phyloP scores from a whole-genome alignment of 2,329 filamentous ascomycete genomes.

The Monilinia fructicola region DNA sequence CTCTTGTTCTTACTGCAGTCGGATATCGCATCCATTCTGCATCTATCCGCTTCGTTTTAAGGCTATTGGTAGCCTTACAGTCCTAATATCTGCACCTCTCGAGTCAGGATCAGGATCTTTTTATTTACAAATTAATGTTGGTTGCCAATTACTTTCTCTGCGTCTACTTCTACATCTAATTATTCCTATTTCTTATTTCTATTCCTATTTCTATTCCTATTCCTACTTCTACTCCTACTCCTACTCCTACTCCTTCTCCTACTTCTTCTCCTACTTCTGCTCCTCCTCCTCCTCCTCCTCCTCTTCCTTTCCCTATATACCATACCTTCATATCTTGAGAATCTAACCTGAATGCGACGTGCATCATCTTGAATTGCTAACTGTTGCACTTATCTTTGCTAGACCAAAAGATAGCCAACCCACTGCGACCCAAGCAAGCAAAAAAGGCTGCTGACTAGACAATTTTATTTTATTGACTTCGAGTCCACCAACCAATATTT shows the following conservation, averaged over 20 bases:
- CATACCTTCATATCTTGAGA: not conserved
- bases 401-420: not conserved
- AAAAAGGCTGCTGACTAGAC: not conserved
- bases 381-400: conserved; percentile 11
- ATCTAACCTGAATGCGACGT: not conserved
- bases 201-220: not conserved
- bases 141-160: not conserved
- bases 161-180: too few relatives aligned
- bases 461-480: conserved; percentile 7
- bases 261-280: too few relatives aligned
- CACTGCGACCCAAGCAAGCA: too few relatives aligned
- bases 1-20: conserved; percentile 5
- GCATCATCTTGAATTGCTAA: conserved; percentile 19
- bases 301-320: not conserved
- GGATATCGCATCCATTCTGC: conserved; percentile 15
- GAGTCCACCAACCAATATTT: too few relatives aligned
- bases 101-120: conserved; percentile 7
- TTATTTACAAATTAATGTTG: conserved; percentile 12
- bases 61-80: conserved; percentile 21
- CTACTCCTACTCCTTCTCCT: not conserved
- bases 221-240: too few relatives aligned
- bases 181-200: too few relatives aligned
- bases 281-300: too few relatives aligned
- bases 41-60: not conserved
- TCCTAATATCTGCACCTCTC: not conserved